Percentiles rank a stretch among this genome's conserved stretches.
Evolutionary conservation across 345 rosid genomes (phyloP).

Genomic region (Eucalyptus polyanthemos): DNA sequence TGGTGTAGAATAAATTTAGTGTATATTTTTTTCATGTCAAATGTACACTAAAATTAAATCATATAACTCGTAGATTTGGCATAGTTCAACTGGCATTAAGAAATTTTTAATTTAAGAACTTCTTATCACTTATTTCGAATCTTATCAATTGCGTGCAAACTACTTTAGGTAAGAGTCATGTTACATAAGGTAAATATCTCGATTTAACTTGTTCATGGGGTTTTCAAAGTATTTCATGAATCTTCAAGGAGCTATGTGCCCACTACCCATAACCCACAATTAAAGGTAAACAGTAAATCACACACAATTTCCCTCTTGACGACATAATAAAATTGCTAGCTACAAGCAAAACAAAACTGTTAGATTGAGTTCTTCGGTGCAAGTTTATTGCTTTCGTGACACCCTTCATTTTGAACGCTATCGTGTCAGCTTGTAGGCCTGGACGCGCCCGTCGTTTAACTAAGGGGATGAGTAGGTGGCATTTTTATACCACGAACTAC

Average conservation of each 20-base stretch:
- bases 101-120: fast-evolving
- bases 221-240: not conserved
- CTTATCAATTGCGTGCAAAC: not conserved
- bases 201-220: not conserved
- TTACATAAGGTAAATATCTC: fast-evolving
- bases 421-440: not conserved
- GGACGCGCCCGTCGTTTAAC: not conserved
- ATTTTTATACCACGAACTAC: not conserved
- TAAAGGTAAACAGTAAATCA: not conserved
- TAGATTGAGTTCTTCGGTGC: not conserved
- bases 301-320: not conserved
- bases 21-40: not conserved
- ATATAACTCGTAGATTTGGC: not conserved
- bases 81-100: no score
- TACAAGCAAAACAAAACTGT: not conserved
- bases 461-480: not conserved
- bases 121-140: fast-evolving
- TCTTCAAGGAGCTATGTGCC: not conserved
- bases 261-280: not conserved
- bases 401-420: not conserved
- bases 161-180: fast-evolving
- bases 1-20: not conserved
- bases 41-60: not conserved
- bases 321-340: not conserved
- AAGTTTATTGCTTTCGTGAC: not conserved